Base-by-base conservation (phyloP, 2,329 filamentous ascomycete genomes). In the Rugonectria rugulosa region DNA sequence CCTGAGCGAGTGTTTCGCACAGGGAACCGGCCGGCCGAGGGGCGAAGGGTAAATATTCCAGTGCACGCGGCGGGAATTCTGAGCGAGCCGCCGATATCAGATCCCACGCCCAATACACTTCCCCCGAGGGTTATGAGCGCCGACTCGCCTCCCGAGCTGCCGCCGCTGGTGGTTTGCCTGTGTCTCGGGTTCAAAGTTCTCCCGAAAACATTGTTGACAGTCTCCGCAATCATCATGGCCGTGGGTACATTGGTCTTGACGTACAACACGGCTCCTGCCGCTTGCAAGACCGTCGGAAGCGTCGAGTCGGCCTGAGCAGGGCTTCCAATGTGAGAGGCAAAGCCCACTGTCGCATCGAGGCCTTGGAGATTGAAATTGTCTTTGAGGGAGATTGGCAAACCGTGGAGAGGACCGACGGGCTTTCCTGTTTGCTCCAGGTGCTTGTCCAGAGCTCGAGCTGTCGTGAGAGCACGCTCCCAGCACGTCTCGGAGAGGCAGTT, bases 151-250 rank as follows among this genome's bases (percentile, higher is more conserved):
- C 88, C 88, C 0, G 85, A 88, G 31, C 82, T 86, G 9, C 88
- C 88, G 10, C 88, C 88, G 19, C 81, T 81, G 0, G 86, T 88
- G 3, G 85, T 75, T 3, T 72, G 72, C 20, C 83, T 79, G 65
- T 88, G 88, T 6, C 74, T 72, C 0, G 88, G 88, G 66, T 88
- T 88, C 19, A 84, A 68, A 0, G 85, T 88, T 11, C 85, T 78
- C 34, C 87, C 88, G 62, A 86, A 85, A 2, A 83, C 77, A 61
- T 88, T 87, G 72, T 89, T 89, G 14, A 87, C 83, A 2, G 79
- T 83, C 67, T 89, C 87, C 11, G 85, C 81, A 46, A 88, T 87
- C 86, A 90, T 88, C 79, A 88, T 86, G 11, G 85, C 84, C 2
- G 84, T 87, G 0, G 82, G 81, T 4, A 84, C 77, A 59, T 81